Conservation (phyloP, 2,329 filamentous ascomycete genomes). For the Fonsecaea pugnacius region DNA sequence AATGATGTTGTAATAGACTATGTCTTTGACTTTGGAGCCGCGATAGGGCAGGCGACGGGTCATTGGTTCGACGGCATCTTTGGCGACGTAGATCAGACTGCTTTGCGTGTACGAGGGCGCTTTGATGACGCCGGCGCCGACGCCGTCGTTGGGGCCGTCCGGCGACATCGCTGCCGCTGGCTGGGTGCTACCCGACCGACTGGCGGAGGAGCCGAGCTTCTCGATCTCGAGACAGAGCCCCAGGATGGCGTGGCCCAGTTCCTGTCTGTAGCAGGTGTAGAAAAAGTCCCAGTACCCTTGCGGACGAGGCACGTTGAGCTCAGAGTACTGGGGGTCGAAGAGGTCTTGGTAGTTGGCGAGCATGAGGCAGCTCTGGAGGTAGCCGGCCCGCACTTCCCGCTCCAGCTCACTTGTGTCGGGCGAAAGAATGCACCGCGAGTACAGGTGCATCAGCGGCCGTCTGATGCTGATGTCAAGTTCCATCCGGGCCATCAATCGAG, state of each 20-base stretch:
- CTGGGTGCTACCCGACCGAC: background rate
- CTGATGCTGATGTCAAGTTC: slow-evolving; percentile 40
- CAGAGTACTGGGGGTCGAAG: slow-evolving; percentile 41
- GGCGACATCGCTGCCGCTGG: background rate
- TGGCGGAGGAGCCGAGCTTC: slow-evolving; percentile 14
- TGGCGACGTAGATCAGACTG: slow-evolving; percentile 29
- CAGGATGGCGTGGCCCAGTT: slow-evolving; percentile 29
- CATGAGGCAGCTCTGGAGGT: slow-evolving; percentile 39
- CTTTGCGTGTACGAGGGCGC: slow-evolving; percentile 22
- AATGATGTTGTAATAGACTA: slow-evolving; percentile 35
- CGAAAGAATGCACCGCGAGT: slow-evolving; percentile 37
- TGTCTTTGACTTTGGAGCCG: slow-evolving; percentile 32
- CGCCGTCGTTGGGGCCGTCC: background rate
- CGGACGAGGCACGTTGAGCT: slow-evolving; percentile 37
- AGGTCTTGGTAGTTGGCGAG: slow-evolving; percentile 41
- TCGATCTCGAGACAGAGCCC: slow-evolving; percentile 35
- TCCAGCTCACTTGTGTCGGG: slow-evolving; percentile 29
- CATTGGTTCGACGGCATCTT: slow-evolving; percentile 34
- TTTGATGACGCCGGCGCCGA: slow-evolving; percentile 6
- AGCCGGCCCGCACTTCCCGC: slow-evolving; percentile 35
- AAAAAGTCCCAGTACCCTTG: slow-evolving; percentile 38
- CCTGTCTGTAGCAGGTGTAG: slow-evolving; percentile 34
- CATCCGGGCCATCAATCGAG: slow-evolving; percentile 38
- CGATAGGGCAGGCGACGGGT: slow-evolving; percentile 29
- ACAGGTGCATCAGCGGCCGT: slow-evolving; percentile 41